These are phyloP conservation scores for Stemphylium lycopersici DNA, from an alignment of 2,329 filamentous ascomycete genomes.

Conservation along the genomic window DNA sequence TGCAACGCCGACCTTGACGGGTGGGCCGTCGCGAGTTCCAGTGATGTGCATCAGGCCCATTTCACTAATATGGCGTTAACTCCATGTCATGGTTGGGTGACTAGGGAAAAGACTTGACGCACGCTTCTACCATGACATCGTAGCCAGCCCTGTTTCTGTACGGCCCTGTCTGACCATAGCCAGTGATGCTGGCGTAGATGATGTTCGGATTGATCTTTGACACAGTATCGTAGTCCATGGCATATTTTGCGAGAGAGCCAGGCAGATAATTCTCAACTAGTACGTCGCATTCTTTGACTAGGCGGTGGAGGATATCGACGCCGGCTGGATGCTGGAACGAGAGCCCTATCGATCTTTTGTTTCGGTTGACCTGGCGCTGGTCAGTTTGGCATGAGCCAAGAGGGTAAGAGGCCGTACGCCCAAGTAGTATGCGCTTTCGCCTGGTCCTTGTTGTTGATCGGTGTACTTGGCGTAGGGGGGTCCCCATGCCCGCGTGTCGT, in stretches of 20 bases:
- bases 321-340: constrained; percentile 88
- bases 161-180: constrained; percentile 94
- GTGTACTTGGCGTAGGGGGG: constrained; percentile 88
- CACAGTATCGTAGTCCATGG: constrained; percentile 84
- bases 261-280: constrained; percentile 97
- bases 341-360: constrained; percentile 92
- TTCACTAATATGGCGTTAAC: constrained; percentile 62
- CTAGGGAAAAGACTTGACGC: constrained; percentile 25
- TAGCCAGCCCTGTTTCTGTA: constrained; percentile 89
- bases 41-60: constrained; percentile 99
- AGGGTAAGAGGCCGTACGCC: constrained; percentile 62
- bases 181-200: constrained; percentile 95
- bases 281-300: constrained; percentile 85
- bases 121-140: constrained; percentile 98
- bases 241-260: constrained; percentile 85
- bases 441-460: constrained; percentile 67
- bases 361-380: constrained; percentile 78
- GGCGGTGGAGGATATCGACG: constrained; percentile 82
- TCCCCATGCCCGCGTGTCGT: constrained; percentile 96
- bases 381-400: not conserved
- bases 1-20: constrained; percentile 96
- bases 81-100: not conserved
- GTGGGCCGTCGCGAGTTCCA: constrained; percentile 82
- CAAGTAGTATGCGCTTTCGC: constrained; percentile 94
- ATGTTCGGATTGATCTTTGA: constrained; percentile 81